Base-by-base conservation (phyloP, 495 filamentous ascomycete species). In the Hypoxylon perforatum region DNA sequence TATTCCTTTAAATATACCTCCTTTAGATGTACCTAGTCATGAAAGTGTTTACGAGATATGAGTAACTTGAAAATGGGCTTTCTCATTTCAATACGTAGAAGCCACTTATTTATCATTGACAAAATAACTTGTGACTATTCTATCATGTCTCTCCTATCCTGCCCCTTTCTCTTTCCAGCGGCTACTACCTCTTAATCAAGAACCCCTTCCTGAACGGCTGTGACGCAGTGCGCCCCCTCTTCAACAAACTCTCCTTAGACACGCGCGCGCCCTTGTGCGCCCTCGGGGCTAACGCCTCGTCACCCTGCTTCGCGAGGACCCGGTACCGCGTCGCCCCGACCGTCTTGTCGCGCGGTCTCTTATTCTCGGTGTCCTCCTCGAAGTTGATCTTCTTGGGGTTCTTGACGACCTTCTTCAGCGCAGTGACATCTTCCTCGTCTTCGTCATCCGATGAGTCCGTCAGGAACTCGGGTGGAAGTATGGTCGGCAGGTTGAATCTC, bases 401-500 rank as follows among this genome's bases (percentile, higher is more conserved):
- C 18, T 59, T 60, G 54, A 64, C 62, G 36, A 47, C 55, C 47
- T 47, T 61, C 69, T 58, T 67, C 44, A 59, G 57, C 0, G 63
- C 19, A 36, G 63, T 21, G 28, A 63, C 70, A 11, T 76, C 71
- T 18, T 77, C 71, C 33, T 67, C 69, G 12, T 74, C 73, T 28
- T 75, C 74, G 53, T 80, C 72, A 38, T 78, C 77, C 0, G 67
- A 67, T 6, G 81, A 82, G 45, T 82, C 80, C 4, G 69, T 63
- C 4, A 84, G 66, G 46, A 83, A 71, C 33, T 83, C 80, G n/a
- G 75, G 74, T 7, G 81, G 80, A 0, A 83, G 76, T 2, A 80
- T 56, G 1, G 77, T 72, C 6, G 78, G 80, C 3, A 80, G 59
- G 42, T 70, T 59, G 45, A 67, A 59, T 61, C 73, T 79, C n/a